These are phyloP conservation scores for Epithele typhae DNA, from an alignment of 768 basidiomycete genomes.

Conservation along the genomic window DNA sequence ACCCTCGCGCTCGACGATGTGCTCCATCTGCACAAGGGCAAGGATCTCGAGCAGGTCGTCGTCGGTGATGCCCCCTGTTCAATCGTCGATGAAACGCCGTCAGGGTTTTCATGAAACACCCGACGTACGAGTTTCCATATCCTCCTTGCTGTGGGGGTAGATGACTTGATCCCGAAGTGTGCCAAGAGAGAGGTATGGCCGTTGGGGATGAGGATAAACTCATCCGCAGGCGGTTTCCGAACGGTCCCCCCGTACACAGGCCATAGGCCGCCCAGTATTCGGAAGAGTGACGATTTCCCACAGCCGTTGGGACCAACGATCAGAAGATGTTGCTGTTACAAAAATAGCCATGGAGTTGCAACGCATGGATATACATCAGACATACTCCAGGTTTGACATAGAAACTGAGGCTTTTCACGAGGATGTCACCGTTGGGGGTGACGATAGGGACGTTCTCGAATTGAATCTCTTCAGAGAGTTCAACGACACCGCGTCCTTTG, in stretches of 20 bases:
- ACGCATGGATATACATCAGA: constrained; percentile 5
- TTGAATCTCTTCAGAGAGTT: constrained; percentile 84
- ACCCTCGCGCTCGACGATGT: constrained; percentile 90
- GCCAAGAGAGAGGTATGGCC: constrained; percentile 91
- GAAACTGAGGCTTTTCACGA: constrained; percentile 83
- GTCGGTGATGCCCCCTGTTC: constrained; percentile 67
- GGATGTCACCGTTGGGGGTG: constrained; percentile 92
- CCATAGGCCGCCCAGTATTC: constrained; percentile 97
- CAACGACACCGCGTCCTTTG: constrained; percentile 69
- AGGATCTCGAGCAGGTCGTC: constrained; percentile 68
- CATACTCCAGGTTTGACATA: constrained; percentile 81
- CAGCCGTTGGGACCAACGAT: constrained; percentile 44
- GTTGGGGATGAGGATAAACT: constrained; percentile 93
- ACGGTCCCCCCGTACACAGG: constrained; percentile 83
- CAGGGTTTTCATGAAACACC: constrained; percentile 26
- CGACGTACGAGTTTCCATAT: constrained; percentile 83
- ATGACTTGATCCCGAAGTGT: constrained; percentile 95
- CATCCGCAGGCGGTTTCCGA: constrained; percentile 79
- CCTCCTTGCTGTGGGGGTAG: constrained; percentile 80
- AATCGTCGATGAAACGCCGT: not conserved
- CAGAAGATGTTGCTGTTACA: constrained; percentile 1
- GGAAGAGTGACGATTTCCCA: constrained; percentile 88
- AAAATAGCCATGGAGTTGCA: not conserved
- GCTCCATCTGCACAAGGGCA: constrained; percentile 75
- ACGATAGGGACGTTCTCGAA: constrained; percentile 95